Conservation (phyloP, 2,329 filamentous ascomycete species). For the Talaromyces sp. region DNA sequence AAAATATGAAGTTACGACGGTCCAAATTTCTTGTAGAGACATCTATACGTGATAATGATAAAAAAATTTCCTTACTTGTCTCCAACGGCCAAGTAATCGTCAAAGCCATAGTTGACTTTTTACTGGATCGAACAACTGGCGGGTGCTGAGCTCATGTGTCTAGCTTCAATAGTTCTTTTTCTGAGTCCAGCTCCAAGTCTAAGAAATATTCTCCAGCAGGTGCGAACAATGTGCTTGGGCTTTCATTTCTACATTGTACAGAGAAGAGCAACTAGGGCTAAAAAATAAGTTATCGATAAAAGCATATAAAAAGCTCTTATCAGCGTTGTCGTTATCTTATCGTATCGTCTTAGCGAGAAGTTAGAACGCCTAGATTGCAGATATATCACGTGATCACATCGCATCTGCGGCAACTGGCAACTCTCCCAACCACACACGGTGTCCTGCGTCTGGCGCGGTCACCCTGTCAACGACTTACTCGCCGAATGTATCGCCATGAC, state of each 20-base stretch:
- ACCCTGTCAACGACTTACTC: not conserved
- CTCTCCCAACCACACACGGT: slow-evolving; percentile 11
- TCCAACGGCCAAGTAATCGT: not conserved
- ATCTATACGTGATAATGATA: not conserved
- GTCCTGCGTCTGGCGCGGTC: not conserved
- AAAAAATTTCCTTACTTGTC: too few relatives aligned
- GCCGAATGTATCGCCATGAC: slow-evolving; percentile 9
- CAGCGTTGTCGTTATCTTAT: slow-evolving; percentile 5
- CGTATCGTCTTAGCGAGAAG: slow-evolving; percentile 3
- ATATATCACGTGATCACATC: slow-evolving; percentile 9
- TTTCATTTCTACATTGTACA: too few relatives aligned
- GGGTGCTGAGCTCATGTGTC: too few relatives aligned
- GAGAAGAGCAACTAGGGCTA: not conserved
- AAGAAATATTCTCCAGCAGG: not conserved
- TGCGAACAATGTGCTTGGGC: not conserved
- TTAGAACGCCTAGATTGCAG: not conserved
- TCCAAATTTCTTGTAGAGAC: not conserved
- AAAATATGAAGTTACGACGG: not conserved
- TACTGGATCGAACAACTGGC: too few relatives aligned
- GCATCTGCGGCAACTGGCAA: slow-evolving; percentile 7
- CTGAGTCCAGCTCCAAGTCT: too few relatives aligned
- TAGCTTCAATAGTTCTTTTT: too few relatives aligned
- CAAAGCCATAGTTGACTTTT: slow-evolving; percentile 22
- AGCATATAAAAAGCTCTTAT: not conserved
- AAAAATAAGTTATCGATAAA: not conserved